Percentiles rank a stretch among this genome's conserved stretches.
phyloP scores from a whole-genome alignment of 768 basidiomycete species.

The Hygrophoropsis aurantiaca region DNA sequence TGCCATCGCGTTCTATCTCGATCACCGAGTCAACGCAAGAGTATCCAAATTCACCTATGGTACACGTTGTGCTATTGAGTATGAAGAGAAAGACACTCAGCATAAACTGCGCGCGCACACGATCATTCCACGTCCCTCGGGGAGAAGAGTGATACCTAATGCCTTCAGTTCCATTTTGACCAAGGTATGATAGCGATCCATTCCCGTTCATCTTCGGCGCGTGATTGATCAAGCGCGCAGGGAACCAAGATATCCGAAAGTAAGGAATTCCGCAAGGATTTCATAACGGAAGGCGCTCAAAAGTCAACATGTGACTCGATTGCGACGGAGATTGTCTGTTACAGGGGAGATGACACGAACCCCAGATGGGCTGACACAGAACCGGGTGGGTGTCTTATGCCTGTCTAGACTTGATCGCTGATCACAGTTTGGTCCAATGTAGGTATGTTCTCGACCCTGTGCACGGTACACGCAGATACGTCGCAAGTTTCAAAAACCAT shows the following conservation, averaged over 20 bases:
- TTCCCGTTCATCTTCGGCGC: background rate
- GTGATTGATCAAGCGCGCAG: slow-evolving; percentile 11
- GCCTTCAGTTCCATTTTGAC: slow-evolving; percentile 30
- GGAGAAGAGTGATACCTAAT: slow-evolving; percentile 30
- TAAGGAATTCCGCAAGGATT: slow-evolving; percentile 32
- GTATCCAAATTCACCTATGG: slow-evolving; percentile 42
- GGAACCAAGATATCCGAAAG: slow-evolving; percentile 28
- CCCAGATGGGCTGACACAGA: slow-evolving; percentile 32
- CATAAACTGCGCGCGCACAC: slow-evolving; percentile 26
- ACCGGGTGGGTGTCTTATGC: slow-evolving; percentile 16
- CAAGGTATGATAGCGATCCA: slow-evolving; percentile 19
- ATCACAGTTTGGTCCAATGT: background rate
- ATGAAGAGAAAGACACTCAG: slow-evolving; percentile 27
- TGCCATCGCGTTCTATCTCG: slow-evolving; percentile 42
- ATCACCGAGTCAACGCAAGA: slow-evolving; percentile 40
- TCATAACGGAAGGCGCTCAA: slow-evolving; percentile 29
- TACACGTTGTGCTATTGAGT: slow-evolving; percentile 26
- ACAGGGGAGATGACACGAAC: slow-evolving; percentile 18
- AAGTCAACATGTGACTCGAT: slow-evolving; percentile 25
- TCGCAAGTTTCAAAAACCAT: slow-evolving; percentile 28
- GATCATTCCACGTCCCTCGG: slow-evolving; percentile 30
- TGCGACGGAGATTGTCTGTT: slow-evolving; percentile 31
- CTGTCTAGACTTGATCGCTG: background rate
- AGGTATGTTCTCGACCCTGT: slow-evolving; percentile 28
- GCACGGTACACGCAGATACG: slow-evolving; percentile 22